Conservation (phyloP, 495 filamentous ascomycete species). For the Annulohypoxylon bovei region DNA sequence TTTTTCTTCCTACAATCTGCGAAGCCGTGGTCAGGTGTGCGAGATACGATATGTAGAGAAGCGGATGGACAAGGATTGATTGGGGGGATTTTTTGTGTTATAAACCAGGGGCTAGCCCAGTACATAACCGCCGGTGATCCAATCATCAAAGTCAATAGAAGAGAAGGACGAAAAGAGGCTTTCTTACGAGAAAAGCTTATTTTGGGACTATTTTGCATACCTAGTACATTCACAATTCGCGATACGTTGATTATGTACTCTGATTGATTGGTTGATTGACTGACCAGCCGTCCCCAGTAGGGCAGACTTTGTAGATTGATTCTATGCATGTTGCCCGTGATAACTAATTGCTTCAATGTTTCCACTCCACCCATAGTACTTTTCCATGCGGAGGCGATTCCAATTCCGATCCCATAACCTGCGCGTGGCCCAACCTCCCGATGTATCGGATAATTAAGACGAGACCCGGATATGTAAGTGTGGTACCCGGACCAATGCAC, state of each 20-base stretch:
- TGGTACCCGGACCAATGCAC: constrained; percentile 5
- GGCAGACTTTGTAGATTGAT: neutral
- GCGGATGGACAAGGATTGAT: neutral
- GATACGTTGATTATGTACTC: no score
- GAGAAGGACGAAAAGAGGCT: neutral
- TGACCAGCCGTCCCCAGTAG: neutral
- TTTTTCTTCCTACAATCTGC: neutral
- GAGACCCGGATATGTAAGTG: neutral
- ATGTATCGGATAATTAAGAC: constrained; percentile 3
- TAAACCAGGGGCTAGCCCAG: neutral
- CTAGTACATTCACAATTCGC: neutral
- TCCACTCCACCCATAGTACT: neutral
- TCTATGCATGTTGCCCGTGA: no score
- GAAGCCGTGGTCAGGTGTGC: neutral
- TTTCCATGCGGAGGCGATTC: neutral
- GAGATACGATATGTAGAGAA: neutral
- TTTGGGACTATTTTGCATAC: neutral
- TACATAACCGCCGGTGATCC: neutral
- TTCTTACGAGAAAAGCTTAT: neutral
- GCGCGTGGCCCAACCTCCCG: neutral
- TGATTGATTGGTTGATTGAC: neutral
- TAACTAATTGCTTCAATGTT: neutral
- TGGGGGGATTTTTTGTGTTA: neutral
- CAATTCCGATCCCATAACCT: neutral
- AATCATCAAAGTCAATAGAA: neutral